Base-by-base conservation (phyloP, 1,284 basidiomycete genomes). In the Naganishia sp. region DNA sequence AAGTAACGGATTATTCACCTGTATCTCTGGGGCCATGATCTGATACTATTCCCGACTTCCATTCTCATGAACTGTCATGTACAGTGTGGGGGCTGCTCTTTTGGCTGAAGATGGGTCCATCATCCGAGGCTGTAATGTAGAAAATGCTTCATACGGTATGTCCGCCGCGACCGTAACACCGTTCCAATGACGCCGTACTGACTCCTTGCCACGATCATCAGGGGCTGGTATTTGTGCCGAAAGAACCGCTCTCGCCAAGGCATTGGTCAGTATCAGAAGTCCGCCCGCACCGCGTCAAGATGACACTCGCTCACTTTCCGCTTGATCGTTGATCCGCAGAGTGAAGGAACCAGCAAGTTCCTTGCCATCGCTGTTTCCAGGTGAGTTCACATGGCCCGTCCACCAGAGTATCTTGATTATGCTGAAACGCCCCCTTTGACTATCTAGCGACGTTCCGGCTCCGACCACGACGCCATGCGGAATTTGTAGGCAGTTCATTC, bases 81-180 rank as follows among this genome's bases (percentile, higher is more conserved):
- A 43, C 18, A 80, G 79, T 11, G 93, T 96, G 11, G 93, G 94
- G 0, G 91, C 92, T 0, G 89, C 91, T 0, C 80, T 95, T 13
- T 80, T 94, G 21, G 82, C 86, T 1, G 76, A 83, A 0, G 84
- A 88, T 67, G 91, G 90, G 0, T 79, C 82, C 15, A 85, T 94
- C 46, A 84, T 93, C 68, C 88, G 86, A 63, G 92, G 93, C 5
- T 86, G 88, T 45, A 95, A 94, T 74, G 84, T 95, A 67, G 93
- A 96, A 80, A 95, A 95, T 73, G 91, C 91, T 0, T 90, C 90
- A 0, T 94, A 92, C 75, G 90, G 93, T 89, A 60, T 57, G 81
- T 73, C 9, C 28, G 28, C 28, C 28, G 28, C 5, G 28, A 28
- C 5, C 28, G 28, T 28, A 28, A 28, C 15, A 15, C 15, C 18